Percentiles rank a stretch among this genome's conserved stretches.
These are phyloP conservation scores for Lasiosphaeriaceae sp. DNA, from an alignment of 495 filamentous ascomycete genomes.

Conservation along the genomic window DNA sequence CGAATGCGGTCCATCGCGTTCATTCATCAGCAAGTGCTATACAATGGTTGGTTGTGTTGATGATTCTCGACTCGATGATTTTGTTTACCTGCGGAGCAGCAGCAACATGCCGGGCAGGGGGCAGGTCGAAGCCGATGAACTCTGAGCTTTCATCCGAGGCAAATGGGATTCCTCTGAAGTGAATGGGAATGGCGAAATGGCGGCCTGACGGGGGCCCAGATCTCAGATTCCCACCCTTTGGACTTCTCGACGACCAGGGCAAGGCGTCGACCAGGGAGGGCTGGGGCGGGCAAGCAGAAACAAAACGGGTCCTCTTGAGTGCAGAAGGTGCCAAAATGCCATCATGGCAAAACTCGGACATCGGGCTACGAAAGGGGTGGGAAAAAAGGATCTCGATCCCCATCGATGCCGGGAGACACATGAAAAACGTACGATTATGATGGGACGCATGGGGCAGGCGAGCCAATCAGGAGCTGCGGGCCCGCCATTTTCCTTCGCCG, in stretches of 20 bases:
- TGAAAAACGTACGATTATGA: conserved; percentile 34
- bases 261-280: not conserved
- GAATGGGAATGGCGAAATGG: conserved; percentile 10
- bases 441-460: conserved; percentile 11
- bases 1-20: no score
- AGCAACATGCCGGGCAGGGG: no score
- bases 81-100: no score
- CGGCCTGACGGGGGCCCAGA: not conserved
- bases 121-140: no score
- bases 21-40: no score
- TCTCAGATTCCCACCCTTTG: conserved; percentile 1
- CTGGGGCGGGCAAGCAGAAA: not conserved
- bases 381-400: conserved; percentile 31
- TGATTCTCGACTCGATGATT: no score
- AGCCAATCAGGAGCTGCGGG: conserved; percentile 20
- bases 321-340: conserved; percentile 10
- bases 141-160: not conserved
- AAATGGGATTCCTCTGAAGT: conserved; percentile 8
- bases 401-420: conserved; percentile 28
- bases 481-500: conserved; percentile 17
- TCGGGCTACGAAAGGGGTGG: conserved; percentile 5
- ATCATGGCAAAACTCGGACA: conserved; percentile 17
- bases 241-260: not conserved
- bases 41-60: no score
- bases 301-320: conserved; percentile 1